Evolutionary conservation across 352 stramenopile genomes (phyloP), one percentile per base, ranked within the genome.

Genomic region (Phytopythium aichiense): DNA sequence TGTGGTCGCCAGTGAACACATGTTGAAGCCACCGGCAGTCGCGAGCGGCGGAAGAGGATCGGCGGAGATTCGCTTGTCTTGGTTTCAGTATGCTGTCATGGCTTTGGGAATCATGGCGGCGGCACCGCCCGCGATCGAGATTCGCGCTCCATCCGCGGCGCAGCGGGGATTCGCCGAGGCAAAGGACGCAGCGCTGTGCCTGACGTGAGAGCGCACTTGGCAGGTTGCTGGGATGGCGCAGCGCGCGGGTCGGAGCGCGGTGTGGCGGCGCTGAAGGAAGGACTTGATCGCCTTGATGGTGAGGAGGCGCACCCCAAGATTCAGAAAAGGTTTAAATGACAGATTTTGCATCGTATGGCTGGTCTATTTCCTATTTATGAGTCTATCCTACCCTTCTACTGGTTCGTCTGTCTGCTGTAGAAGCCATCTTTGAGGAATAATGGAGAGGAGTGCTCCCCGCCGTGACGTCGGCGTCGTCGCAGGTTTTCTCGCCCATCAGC

Each of bases 391-490:
- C 31, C 35, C 35, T 16, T 16, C 9, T 15, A 31, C 12, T 40
- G 35, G 9, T 40, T 16, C 4, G 1, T 40, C 8, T 15, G 12
- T 16, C 35, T 40, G 35, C 9, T 40, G 13, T 16, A 16, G 12
- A 15, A 40, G 1, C 35, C 42, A 49, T 46, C n/a, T 7, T 28
- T 15, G 16, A 16, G 18, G 16, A 23, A 49, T 49, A 49, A 25
- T 4, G 7, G 18, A 25, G 18, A 56, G 35, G 60, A 46, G 8
- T 9, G 18, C 4, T 16, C 4, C 13, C 49, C 13, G 16, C 23
- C 3, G 46, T 56, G 51, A 56, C 51, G 51, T 50, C 68, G 69
- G 69, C 66, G 66, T 60, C 71, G 69, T 72, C 72, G 64, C 66
- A 37, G 43, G 49, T 53, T 42, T 53, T 42, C 48, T 58, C 50